Evolutionary conservation across 495 filamentous ascomycete genomes (phyloP).

Genomic region (Letharia lupina): DNA sequence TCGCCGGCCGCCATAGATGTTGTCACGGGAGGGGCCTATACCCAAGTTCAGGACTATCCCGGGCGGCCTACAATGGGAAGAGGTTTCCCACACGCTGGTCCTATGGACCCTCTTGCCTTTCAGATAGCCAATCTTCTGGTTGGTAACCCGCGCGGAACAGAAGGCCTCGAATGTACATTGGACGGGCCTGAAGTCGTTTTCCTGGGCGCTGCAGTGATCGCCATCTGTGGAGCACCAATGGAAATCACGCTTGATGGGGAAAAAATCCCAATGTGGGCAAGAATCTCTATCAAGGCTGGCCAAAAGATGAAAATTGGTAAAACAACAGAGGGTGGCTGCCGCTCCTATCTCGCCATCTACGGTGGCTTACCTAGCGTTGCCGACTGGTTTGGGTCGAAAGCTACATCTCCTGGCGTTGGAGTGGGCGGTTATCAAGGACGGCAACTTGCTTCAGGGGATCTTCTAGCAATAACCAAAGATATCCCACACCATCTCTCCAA

Average conservation of each 20-base stretch:
- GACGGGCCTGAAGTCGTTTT: slow-evolving; percentile 52
- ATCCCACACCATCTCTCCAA: slow-evolving; percentile 25
- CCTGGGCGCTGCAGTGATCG: slow-evolving; percentile 38
- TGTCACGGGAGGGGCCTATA: slow-evolving; percentile 47
- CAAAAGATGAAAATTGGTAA: slow-evolving; percentile 50
- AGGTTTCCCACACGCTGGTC: slow-evolving; percentile 36
- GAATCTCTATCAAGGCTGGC: slow-evolving; percentile 40
- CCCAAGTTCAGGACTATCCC: slow-evolving; percentile 51
- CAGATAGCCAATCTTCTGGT: slow-evolving; percentile 51
- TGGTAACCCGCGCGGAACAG: slow-evolving; percentile 43
- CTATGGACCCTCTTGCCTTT: slow-evolving; percentile 48
- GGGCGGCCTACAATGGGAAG: slow-evolving; percentile 42
- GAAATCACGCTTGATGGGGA: slow-evolving; percentile 39
- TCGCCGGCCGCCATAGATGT: slow-evolving; percentile 47
- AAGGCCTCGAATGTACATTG: slow-evolving; percentile 52
- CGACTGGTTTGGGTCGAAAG: slow-evolving; percentile 50
- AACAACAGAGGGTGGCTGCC: slow-evolving; percentile 41
- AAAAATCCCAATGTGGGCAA: slow-evolving; percentile 46
- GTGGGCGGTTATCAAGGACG: slow-evolving; percentile 55
- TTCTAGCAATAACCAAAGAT: slow-evolving; percentile 35
- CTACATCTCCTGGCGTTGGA: slow-evolving; percentile 45
- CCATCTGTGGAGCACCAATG: slow-evolving; percentile 48
- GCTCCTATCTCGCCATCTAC: slow-evolving; percentile 50
- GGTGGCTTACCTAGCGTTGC: slow-evolving; percentile 50
- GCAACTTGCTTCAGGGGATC: slow-evolving; percentile 44